Conservation (phyloP, 192 early-diverging fungal species). For the Podila epicladia region DNA sequence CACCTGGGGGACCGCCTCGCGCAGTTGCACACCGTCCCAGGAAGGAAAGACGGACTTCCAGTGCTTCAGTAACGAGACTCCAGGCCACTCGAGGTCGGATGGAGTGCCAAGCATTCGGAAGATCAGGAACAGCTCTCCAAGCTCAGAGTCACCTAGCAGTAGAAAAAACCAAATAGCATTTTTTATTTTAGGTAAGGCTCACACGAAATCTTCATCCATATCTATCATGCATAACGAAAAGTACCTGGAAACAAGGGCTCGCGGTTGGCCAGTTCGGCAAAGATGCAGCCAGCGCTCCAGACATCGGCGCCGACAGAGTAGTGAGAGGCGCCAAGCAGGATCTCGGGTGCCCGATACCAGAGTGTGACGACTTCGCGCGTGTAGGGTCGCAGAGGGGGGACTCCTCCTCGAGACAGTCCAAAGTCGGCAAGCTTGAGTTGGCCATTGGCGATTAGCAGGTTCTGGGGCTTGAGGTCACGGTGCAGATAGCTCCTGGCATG, state of each 20-base stretch:
- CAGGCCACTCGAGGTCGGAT: constrained; percentile 80
- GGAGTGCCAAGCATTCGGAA: constrained; percentile 90
- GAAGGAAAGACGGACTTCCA: constrained; percentile 83
- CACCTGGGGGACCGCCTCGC: constrained; percentile 59
- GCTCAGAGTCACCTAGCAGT: constrained; percentile 81
- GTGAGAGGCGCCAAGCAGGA: constrained; percentile 86
- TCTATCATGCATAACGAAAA: too few species aligned
- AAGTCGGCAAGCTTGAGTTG: constrained; percentile 96
- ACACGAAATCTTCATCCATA: too few species aligned
- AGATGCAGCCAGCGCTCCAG: constrained; percentile 97
- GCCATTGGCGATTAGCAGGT: constrained; percentile 91
- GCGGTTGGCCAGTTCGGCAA: constrained; percentile 88
- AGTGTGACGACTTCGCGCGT: constrained; percentile 97
- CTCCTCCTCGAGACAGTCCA: constrained; percentile 93
- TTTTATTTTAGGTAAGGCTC: background rate
- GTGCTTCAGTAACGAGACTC: constrained; percentile 77
- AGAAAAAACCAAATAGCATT: background rate
- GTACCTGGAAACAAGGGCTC: constrained; percentile 87
- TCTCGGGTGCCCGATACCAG: constrained; percentile 96
- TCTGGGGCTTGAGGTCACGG: constrained; percentile 98
- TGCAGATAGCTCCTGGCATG: constrained; percentile 95
- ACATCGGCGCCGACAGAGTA: constrained; percentile 95
- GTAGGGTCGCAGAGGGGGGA: constrained; percentile 90
- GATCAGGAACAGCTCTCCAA: constrained; percentile 94
- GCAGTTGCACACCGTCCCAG: constrained; percentile 69